Base-by-base conservation (phyloP, 2,329 filamentous ascomycete species). In the Phialocephala subalpina region DNA sequence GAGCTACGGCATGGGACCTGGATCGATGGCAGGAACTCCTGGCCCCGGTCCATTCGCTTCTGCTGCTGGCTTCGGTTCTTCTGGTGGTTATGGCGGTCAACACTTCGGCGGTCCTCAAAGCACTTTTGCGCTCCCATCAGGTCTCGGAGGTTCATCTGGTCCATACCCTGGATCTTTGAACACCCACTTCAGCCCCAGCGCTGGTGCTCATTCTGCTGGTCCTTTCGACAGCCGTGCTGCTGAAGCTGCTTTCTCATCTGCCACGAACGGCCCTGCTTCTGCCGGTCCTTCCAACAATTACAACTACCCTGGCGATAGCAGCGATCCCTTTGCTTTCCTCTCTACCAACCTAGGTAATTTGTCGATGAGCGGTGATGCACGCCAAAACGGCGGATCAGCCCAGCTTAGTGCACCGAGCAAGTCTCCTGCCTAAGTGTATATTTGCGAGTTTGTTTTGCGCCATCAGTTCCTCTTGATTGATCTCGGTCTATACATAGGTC, bases 141-240 rank as follows among this genome's bases (percentile, higher is more conserved):
- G 93, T 33, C 87, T 97, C 52, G 91, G 90, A 70, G 93, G 90
- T 66, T 90, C 89, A 67, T 90, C 92, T 40, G 91, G 89, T 64
- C 90, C 90, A 2, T 97, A 97, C 75, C 91, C 92, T 60, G 65
- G 65, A 55, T 86, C 92, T 1, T 87, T 97, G 80, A 92, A 93
- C 78, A 92, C 91, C 42, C 92, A 94, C 74, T 97, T 90, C 69
- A 75, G 90, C 65, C 90, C 92, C 52, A 90, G 89, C 63, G 91
- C 90, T 45, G 89, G 90, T 60, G 90, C 93, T 73, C 93, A 96
- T 79, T 92, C 92, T 27, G 92, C 92, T 49, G 92, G 93, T 14
- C 91, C 91, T 5, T 98, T 99, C 76, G 94, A 97, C 77, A 97
- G 94, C 82, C 92, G 94, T 69, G 92, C 93, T 69, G 93, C 95